phyloP scores from a whole-genome alignment of 2,329 filamentous ascomycete species.

The Aspergillus oerlinghausenensis region DNA sequence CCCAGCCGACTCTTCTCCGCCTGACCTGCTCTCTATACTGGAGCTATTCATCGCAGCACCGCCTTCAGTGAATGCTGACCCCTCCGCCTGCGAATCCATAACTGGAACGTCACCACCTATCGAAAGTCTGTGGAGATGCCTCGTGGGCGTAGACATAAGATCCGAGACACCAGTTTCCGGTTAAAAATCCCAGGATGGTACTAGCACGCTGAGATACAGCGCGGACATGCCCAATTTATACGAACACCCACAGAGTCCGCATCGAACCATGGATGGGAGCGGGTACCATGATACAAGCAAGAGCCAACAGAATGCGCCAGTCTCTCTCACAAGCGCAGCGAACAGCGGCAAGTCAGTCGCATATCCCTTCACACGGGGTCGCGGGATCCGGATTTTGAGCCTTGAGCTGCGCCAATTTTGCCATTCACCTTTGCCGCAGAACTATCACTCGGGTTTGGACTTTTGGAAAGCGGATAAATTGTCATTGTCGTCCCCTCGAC shows the following conservation, averaged over 20 bases:
- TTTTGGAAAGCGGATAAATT: neutral
- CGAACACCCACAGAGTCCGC: conserved; percentile 21
- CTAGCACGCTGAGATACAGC: neutral
- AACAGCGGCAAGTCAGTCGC: neutral
- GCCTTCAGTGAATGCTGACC: conserved; percentile 2
- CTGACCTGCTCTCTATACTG: conserved; percentile 13
- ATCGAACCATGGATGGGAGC: conserved; percentile 33
- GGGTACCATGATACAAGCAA: conserved; percentile 27
- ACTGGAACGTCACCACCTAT: conserved; percentile 32
- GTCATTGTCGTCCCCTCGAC: neutral
- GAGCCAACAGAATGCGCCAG: conserved; percentile 8
- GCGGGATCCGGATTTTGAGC: neutral
- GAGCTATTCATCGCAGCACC: conserved; percentile 12
- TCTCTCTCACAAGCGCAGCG: neutral
- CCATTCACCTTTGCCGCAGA: neutral
- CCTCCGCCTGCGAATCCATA: conserved; percentile 3
- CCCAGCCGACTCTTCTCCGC: conserved; percentile 14
- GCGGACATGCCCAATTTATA: neutral
- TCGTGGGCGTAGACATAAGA: conserved; percentile 38
- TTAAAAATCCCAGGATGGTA: neutral
- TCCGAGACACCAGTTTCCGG: neutral
- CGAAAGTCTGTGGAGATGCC: conserved; percentile 36
- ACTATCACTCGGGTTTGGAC: neutral
- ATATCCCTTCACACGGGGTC: neutral
- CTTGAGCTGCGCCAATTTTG: neutral